Conservation (phyloP, 2,329 filamentous ascomycete genomes). For the Aspergillus amoenus region DNA sequence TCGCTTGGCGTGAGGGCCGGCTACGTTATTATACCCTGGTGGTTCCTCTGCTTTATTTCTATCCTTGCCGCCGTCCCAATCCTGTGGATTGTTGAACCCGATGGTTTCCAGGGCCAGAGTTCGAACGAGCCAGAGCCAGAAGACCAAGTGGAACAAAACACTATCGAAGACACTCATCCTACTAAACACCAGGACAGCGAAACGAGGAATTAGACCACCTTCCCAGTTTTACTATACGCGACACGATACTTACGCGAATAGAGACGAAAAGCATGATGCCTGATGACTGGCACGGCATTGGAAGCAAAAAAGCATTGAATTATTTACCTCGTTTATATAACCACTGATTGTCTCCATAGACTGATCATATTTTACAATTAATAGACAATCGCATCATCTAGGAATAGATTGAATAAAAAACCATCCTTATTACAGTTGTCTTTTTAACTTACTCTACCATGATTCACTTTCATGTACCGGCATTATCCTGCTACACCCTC, state of each 20-base stretch:
- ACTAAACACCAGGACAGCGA: neutral
- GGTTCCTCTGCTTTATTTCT: slow-evolving; percentile 65
- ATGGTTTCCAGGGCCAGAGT: slow-evolving; percentile 57
- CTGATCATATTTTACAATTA: neutral
- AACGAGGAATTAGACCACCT: neutral
- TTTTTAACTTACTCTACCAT: too few species aligned
- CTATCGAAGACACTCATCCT: neutral
- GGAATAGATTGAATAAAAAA: neutral
- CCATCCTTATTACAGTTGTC: neutral
- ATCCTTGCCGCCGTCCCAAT: slow-evolving; percentile 69
- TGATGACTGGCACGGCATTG: neutral
- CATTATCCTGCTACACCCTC: neutral
- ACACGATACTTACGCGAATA: neutral
- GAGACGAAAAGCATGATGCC: neutral
- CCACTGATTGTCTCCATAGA: slow-evolving; percentile 1
- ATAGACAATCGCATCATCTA: neutral
- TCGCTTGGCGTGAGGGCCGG: slow-evolving; percentile 72
- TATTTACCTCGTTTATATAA: neutral
- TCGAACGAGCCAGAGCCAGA: slow-evolving; percentile 31
- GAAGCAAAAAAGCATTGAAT: neutral
- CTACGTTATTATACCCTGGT: slow-evolving; percentile 79
- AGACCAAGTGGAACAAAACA: slow-evolving; percentile 14
- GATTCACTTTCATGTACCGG: neutral
- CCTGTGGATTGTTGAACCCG: slow-evolving; percentile 71
- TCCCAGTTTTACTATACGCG: neutral